Conservation (phyloP, 805 yeast genomes). For the Hanseniaspora clermontiae region DNA sequence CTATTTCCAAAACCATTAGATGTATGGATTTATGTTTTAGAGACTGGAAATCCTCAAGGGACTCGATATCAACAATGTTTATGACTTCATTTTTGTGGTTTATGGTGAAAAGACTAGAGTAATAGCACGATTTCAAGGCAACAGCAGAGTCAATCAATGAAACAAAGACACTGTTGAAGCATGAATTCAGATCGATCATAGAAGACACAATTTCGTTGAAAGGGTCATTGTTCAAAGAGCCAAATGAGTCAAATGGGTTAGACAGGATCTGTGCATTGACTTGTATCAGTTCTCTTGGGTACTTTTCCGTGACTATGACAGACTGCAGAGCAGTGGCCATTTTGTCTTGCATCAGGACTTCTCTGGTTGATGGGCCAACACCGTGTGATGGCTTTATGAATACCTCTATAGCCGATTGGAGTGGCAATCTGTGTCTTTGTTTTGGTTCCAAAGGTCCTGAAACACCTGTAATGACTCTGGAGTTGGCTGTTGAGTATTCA, state of each 20-base stretch:
- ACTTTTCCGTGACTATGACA: slow-evolving; percentile 45
- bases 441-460: slow-evolving; percentile 86
- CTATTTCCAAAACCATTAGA: slow-evolving; percentile 47
- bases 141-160: slow-evolving; percentile 76
- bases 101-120: slow-evolving; percentile 35
- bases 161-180: slow-evolving; percentile 57
- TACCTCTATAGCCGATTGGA: slow-evolving; percentile 63
- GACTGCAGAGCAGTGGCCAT: slow-evolving; percentile 49
- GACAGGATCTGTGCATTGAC: slow-evolving; percentile 53
- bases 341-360: slow-evolving; percentile 61
- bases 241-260: slow-evolving; percentile 20
- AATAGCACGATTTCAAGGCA: slow-evolving; percentile 50
- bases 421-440: slow-evolving; percentile 72
- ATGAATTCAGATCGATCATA: slow-evolving; percentile 48
- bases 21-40: slow-evolving; percentile 45
- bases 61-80: slow-evolving; percentile 34
- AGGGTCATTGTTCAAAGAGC: slow-evolving; percentile 27
- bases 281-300: slow-evolving; percentile 71
- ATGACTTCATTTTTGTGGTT: slow-evolving; percentile 25
- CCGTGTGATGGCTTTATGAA: slow-evolving; percentile 70
- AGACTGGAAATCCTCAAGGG: slow-evolving; percentile 24
- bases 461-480: slow-evolving; percentile 60
- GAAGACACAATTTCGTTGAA: slow-evolving; percentile 23
- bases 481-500: slow-evolving; percentile 36
- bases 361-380: slow-evolving; percentile 52